phyloP scores from a whole-genome alignment of 805 yeast species.

The Saccharomycopsis sp. region DNA sequence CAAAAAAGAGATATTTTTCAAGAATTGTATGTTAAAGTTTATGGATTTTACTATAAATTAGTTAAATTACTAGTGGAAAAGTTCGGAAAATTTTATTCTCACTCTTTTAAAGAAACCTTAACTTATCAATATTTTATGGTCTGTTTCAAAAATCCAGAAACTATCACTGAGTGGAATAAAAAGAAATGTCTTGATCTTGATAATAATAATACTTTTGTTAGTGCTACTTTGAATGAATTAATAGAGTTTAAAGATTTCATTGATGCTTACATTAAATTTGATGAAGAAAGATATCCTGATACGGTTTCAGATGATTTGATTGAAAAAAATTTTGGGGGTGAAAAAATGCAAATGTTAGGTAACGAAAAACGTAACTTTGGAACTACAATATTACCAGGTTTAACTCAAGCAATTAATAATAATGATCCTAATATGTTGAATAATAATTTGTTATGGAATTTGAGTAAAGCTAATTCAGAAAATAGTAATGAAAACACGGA shows the following conservation, averaged over 20 bases:
- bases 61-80: conserved; percentile 12
- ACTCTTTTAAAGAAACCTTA: conserved; percentile 10
- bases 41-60: conserved; percentile 5
- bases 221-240: background rate
- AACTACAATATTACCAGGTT: background rate
- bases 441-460: background rate
- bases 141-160: conserved; percentile 11
- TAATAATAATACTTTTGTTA: conserved; percentile 1
- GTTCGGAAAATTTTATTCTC: conserved; percentile 13
- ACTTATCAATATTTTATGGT: conserved; percentile 12
- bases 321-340: background rate
- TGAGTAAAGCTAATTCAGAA: background rate
- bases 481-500: no score
- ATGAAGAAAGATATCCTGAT: conserved; percentile 6
- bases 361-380: background rate
- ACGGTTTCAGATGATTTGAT: conserved; percentile 1
- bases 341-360: background rate
- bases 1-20: conserved; percentile 6
- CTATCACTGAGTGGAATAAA: conserved; percentile 10
- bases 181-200: background rate
- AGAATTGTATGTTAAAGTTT: conserved; percentile 9
- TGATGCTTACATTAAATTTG: background rate
- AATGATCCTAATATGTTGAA: no score
- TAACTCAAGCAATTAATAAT: background rate
- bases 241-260: background rate